A percentile compares a stretch with the other conserved stretches of the same genome.
phyloP scores from a whole-genome alignment of 106 monocot species.

The Posidonia australis region DNA sequence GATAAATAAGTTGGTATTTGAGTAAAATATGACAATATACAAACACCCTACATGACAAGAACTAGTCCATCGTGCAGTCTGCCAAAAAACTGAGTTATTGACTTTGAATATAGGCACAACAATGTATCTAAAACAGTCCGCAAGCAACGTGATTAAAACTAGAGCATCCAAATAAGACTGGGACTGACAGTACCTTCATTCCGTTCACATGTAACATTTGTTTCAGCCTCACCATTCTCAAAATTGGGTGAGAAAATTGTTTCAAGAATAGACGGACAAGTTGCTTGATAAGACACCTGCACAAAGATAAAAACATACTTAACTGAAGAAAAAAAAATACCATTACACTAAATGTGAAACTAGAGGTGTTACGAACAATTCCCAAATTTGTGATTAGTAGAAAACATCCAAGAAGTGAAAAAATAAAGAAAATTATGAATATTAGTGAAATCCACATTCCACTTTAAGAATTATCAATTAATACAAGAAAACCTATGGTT shows the following conservation, averaged over 20 bases:
- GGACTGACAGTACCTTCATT: neutral
- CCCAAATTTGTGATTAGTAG: too few species aligned
- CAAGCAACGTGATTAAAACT: neutral
- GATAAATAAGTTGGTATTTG: too few species aligned
- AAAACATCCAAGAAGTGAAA: too few species aligned
- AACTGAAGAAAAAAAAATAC: neutral
- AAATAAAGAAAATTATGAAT: neutral
- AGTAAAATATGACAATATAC: too few species aligned
- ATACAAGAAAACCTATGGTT: too few species aligned
- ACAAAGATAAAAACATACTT: neutral
- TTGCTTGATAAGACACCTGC: neutral
- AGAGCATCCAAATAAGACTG: neutral
- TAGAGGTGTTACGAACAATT: neutral
- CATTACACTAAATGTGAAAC: neutral
- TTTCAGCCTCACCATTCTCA: neutral
- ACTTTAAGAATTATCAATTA: neutral
- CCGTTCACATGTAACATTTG: neutral
- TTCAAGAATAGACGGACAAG: conserved; percentile 2
- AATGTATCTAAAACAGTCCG: neutral
- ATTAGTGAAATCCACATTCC: neutral
- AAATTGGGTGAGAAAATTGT: conserved; percentile 12
- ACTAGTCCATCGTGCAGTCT: neutral
- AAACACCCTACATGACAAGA: neutral
- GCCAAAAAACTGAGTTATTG: neutral
- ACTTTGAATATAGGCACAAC: neutral